These are phyloP conservation scores for Fusarium sp. DNA, from an alignment of 2,329 filamentous ascomycete species.

Conservation along the genomic window DNA sequence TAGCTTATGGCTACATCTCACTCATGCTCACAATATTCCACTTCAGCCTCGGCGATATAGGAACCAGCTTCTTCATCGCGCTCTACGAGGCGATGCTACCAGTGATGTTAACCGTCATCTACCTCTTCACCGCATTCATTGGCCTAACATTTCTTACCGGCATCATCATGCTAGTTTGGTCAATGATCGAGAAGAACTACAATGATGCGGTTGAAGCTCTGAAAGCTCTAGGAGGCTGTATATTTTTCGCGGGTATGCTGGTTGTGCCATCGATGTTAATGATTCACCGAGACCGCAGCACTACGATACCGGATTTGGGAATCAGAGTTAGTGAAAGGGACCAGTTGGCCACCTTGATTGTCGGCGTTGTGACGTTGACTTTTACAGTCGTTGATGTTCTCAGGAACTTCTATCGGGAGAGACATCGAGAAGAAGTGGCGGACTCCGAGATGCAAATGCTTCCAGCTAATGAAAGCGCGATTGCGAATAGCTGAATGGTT, in stretches of 20 bases:
- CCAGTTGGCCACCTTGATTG: slow-evolving; percentile 11
- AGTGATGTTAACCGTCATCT: background rate
- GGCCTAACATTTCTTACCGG: background rate
- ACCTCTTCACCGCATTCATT: background rate
- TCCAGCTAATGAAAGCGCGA: background rate
- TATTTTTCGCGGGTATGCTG: background rate
- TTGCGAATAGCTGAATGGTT: background rate
- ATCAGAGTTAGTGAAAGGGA: background rate
- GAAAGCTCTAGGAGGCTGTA: background rate
- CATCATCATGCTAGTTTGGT: background rate
- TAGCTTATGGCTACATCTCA: background rate
- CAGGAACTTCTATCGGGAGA: background rate
- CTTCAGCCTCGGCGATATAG: background rate
- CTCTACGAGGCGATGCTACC: background rate
- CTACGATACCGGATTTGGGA: background rate
- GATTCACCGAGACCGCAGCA: background rate
- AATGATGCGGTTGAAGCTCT: background rate
- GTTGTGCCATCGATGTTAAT: background rate
- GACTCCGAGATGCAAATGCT: background rate
- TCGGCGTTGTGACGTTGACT: background rate
- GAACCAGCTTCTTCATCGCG: background rate
- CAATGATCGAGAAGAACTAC: background rate
- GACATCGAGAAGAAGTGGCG: background rate
- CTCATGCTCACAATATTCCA: background rate
- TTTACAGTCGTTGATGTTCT: background rate